A percentile compares a stretch with the other conserved stretches of the same genome.
These are phyloP conservation scores for Botrytis hyacinthi DNA, from an alignment of 2,329 filamentous ascomycete species.

Conservation along the genomic window DNA sequence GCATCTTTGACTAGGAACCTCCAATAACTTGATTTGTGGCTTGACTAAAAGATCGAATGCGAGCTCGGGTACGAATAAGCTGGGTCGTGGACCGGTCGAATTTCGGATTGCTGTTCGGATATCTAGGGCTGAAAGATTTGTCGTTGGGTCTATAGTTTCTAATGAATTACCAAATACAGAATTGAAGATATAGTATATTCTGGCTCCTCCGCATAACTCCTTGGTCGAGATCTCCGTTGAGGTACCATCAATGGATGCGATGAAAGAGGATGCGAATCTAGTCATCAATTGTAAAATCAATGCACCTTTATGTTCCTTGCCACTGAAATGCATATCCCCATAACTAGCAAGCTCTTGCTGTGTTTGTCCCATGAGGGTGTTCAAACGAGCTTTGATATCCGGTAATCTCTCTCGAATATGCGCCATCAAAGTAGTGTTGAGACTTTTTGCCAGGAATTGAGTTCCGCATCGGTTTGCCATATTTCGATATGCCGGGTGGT, in stretches of 20 bases:
- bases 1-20: constrained; percentile 91
- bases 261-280: constrained; percentile 94
- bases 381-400: constrained; percentile 96
- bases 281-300: constrained; percentile 97
- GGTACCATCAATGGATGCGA: constrained; percentile 96
- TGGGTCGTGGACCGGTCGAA: constrained; percentile 92
- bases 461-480: constrained; percentile 93
- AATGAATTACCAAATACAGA: constrained; percentile 81
- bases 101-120: constrained; percentile 97
- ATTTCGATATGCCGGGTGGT: constrained; percentile 95
- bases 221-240: constrained; percentile 99
- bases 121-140: constrained; percentile 89
- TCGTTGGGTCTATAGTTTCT: constrained; percentile 93
- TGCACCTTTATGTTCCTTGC: constrained; percentile 93
- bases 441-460: constrained; percentile 87
- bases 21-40: constrained; percentile 95
- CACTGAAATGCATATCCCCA: constrained; percentile 95
- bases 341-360: constrained; percentile 98
- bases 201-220: constrained; percentile 45
- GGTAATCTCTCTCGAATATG: constrained; percentile 95
- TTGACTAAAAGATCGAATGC: constrained; percentile 97
- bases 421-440: constrained; percentile 92
- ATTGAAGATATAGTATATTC: constrained; percentile 41
- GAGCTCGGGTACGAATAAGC: constrained; percentile 94
- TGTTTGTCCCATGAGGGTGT: constrained; percentile 99